These are phyloP conservation scores for Astrothelium subdiscretum DNA, from an alignment of 495 filamentous ascomycete genomes.

Conservation along the genomic window DNA sequence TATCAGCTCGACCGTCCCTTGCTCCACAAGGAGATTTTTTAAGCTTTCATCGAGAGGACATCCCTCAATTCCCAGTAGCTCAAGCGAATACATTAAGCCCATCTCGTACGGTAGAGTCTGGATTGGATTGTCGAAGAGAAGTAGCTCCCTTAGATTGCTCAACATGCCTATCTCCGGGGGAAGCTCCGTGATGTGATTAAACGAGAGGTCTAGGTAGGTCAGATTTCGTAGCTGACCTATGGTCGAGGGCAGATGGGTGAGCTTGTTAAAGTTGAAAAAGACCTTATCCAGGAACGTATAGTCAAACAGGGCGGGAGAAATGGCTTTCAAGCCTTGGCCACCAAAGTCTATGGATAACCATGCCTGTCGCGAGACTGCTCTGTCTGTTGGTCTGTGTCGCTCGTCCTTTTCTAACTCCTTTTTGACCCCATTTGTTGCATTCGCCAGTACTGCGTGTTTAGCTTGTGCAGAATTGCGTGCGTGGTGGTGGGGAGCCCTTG, in stretches of 20 bases:
- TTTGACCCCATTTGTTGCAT: constrained; percentile 50
- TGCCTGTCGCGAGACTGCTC: constrained; percentile 44
- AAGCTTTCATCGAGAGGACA: constrained; percentile 67
- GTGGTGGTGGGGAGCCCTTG: constrained; percentile 53
- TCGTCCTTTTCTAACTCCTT: constrained; percentile 51
- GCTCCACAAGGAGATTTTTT: constrained; percentile 67
- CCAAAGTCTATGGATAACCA: constrained; percentile 90
- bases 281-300: constrained; percentile 82
- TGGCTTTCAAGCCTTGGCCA: constrained; percentile 76
- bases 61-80: constrained; percentile 83
- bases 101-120: constrained; percentile 71
- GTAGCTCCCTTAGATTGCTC: constrained; percentile 64
- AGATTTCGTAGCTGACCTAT: constrained; percentile 74
- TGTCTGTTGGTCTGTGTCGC: constrained; percentile 46
- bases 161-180: constrained; percentile 95
- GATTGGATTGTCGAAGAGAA: constrained; percentile 83
- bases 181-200: constrained; percentile 71
- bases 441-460: constrained; percentile 13
- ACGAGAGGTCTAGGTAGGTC: constrained; percentile 70
- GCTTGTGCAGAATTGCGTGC: constrained; percentile 42
- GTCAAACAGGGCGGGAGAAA: constrained; percentile 66
- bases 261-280: constrained; percentile 82
- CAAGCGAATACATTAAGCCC: constrained; percentile 73
- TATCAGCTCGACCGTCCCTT: constrained; percentile 77
- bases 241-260: constrained; percentile 59